These are phyloP conservation scores for Diaporthe citriasiana DNA, from an alignment of 2,329 filamentous ascomycete species.

Conservation along the genomic window DNA sequence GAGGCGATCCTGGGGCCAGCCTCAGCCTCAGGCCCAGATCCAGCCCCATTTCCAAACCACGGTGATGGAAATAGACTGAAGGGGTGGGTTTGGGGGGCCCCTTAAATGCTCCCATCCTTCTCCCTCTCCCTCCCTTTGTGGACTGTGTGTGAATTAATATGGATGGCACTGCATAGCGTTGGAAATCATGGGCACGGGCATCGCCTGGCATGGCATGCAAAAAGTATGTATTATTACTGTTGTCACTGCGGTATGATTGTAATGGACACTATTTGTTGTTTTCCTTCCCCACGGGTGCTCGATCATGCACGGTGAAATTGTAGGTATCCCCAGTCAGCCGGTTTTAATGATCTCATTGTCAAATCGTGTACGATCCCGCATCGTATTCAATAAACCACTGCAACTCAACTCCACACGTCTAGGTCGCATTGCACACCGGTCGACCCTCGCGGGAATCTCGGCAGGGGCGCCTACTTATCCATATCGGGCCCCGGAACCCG, in stretches of 20 bases:
- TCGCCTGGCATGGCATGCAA: conserved; percentile 24
- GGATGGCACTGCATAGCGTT: conserved; percentile 32
- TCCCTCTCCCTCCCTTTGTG: background rate
- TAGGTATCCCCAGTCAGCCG: background rate
- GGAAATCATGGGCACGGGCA: conserved; percentile 15
- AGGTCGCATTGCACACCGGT: conserved; percentile 18
- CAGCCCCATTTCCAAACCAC: conserved; percentile 20
- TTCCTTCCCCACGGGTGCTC: background rate
- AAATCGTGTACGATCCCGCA: background rate
- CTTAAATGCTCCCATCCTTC: background rate
- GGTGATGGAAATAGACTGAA: conserved; percentile 35
- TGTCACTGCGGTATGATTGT: background rate
- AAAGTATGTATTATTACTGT: conserved; percentile 16
- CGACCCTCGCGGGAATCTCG: conserved; percentile 19
- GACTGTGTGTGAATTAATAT: conserved; percentile 20
- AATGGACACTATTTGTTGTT: background rate
- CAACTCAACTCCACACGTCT: conserved; percentile 19
- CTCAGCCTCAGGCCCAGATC: conserved; percentile 29
- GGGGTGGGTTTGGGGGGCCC: background rate
- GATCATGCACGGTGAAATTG: background rate
- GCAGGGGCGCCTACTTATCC: background rate
- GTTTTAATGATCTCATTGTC: background rate
- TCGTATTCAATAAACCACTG: conserved; percentile 19
- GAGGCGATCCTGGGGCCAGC: conserved; percentile 58
- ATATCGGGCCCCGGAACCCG: conserved; percentile 4